Conservation (phyloP, 768 basidiomycete species). For the Termitomyces heimii region DNA sequence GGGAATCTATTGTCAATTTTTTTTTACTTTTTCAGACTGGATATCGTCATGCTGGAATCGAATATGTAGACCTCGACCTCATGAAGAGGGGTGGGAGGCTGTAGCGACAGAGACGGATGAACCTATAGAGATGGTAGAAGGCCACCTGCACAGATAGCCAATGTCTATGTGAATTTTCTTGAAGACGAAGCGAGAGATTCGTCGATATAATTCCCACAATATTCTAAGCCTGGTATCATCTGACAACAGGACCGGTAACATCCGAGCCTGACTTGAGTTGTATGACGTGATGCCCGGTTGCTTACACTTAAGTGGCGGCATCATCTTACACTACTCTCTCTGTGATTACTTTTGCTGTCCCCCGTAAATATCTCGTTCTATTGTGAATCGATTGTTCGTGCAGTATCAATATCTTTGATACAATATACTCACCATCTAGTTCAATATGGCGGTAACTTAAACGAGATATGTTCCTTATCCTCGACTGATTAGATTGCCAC, state of each 20-base stretch:
- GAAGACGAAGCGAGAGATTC: background rate
- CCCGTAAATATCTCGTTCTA: background rate
- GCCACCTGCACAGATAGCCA: slow-evolving; percentile 16
- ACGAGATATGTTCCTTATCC: background rate
- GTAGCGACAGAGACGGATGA: slow-evolving; percentile 72
- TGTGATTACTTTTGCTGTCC: background rate
- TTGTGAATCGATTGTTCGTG: background rate
- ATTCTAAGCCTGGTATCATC: background rate
- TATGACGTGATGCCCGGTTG: background rate
- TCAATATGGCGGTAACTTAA: slow-evolving; percentile 9
- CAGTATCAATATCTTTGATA: background rate
- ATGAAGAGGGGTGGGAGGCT: slow-evolving; percentile 69
- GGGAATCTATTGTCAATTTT: background rate
- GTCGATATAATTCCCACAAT: background rate
- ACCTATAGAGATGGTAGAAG: slow-evolving; percentile 59
- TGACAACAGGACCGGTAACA: background rate
- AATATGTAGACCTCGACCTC: slow-evolving; percentile 44
- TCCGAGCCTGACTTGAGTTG: background rate
- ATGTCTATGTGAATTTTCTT: background rate
- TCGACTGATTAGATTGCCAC: slow-evolving; percentile 4
- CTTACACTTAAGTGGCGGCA: background rate
- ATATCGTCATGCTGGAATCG: slow-evolving; percentile 36
- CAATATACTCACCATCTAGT: background rate
- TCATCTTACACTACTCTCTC: background rate
- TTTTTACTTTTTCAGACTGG: too few relatives aligned